Base-by-base conservation (phyloP, 495 filamentous ascomycete species). In the Choiromyces venosus region DNA sequence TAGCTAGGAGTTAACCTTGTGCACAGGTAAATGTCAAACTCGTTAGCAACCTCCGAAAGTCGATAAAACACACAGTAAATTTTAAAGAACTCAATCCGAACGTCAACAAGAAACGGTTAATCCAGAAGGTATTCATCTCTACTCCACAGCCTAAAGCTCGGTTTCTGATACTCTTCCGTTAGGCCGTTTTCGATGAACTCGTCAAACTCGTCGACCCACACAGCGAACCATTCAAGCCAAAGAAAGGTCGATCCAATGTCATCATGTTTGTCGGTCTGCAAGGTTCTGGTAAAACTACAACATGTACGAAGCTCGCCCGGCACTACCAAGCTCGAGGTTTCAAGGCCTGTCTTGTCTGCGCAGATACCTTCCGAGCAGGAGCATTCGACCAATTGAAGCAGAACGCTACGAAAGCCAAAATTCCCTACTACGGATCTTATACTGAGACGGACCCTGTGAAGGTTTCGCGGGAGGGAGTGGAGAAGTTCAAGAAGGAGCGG, bases 251-350 rank as follows among this genome's bases (percentile, higher is more conserved):
- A 78, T 85, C 91, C 65, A 98, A 97, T 83, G 91, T 98, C 77
- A 97, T 99, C 82, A 99, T 99, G 95, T 97, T 99, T 78, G 96
- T 99, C 72, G 95, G 95, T 81, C 85, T 99, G 64, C 95, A 99
- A 82, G 95, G 95, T 84, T 90, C 94, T 19, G 95, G 95, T 81
- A 99, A 99, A 82, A 99, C 95, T 12, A 99, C 95, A 1, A 94
- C 94, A 0, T 99, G 95, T 86, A 99, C 95, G 38, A 99, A 99
- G 83, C 86, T 99, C 46, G 95, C 95, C 44, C 86, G 96, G 70
- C 93, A 96, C 85, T 99, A 98, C 84, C 92, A 96, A 81, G 91
- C 90, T 37, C 89, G 95, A 46, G 96, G 95, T 16, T 97, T 99
- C 88, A 93, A 92, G 82, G 88, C 93, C 14, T 95, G 94, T 76